A percentile compares a stretch with the other conserved stretches of the same genome.
Evolutionary conservation across 2,329 filamentous ascomycete species (phyloP).

Genomic region (Diaporthe ampelina): DNA sequence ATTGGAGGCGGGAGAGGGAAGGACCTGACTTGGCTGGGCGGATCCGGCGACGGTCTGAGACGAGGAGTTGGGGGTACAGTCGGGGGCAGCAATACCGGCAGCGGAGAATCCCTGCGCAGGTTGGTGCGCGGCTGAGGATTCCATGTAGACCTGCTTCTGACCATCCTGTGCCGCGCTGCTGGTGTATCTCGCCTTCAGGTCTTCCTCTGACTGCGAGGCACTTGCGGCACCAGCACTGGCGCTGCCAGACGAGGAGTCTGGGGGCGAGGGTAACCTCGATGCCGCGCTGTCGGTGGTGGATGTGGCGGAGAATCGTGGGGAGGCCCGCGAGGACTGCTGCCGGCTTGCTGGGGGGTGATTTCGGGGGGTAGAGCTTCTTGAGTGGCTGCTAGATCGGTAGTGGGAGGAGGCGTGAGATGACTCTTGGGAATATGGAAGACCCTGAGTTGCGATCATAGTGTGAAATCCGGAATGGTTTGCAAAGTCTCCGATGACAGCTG

Average conservation of each 20-base stretch:
- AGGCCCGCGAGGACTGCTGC: constrained; percentile 34
- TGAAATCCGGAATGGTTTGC: constrained; percentile 80
- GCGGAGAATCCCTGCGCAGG: constrained; percentile 45
- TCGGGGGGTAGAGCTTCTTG: constrained; percentile 47
- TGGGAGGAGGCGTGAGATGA: constrained; percentile 58
- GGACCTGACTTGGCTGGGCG: constrained; percentile 44
- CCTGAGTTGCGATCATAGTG: constrained; percentile 73
- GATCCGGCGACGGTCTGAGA: constrained; percentile 37
- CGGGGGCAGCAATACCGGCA: constrained; percentile 40
- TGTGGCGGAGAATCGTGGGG: constrained; percentile 22
- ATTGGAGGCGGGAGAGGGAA: constrained; percentile 56
- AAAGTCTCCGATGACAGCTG: constrained; percentile 78
- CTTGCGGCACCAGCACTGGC: constrained; percentile 54
- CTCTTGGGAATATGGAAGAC: constrained; percentile 59
- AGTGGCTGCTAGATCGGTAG: constrained; percentile 55
- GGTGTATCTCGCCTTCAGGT: constrained; percentile 42
- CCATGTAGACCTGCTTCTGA: constrained; percentile 44
- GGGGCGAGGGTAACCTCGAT: constrained; percentile 67
- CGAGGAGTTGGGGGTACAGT: constrained; percentile 51
- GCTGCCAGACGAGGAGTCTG: constrained; percentile 62
- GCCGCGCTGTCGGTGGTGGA: constrained; percentile 52
- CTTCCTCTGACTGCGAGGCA: constrained; percentile 33
- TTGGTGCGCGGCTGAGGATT: constrained; percentile 40
- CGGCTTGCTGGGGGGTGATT: constrained; percentile 46
- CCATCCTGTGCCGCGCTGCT: constrained; percentile 46